These are phyloP conservation scores for Globisporangium yorkense DNA, from an alignment of 352 stramenopile species.

Conservation along the genomic window DNA sequence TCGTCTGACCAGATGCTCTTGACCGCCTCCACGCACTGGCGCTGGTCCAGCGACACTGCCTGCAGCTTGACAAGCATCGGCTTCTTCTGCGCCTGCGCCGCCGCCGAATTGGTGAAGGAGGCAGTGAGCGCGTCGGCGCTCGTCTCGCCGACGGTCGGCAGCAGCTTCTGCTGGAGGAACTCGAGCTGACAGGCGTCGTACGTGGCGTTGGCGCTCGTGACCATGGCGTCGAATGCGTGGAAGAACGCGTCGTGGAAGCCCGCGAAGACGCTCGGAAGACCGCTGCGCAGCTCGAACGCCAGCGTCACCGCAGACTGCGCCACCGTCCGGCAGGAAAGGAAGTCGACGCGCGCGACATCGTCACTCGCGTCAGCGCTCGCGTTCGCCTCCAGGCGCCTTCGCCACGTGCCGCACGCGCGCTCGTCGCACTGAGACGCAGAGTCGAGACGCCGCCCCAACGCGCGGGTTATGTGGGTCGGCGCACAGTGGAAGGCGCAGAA, in stretches of 20 bases:
- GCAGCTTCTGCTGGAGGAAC: conserved; percentile 55
- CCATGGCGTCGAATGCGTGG: conserved; percentile 54
- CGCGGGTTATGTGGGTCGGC: conserved; percentile 14
- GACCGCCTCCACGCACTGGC: conserved; percentile 36
- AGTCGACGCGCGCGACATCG: conserved; percentile 20
- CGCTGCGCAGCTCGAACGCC: conserved; percentile 31
- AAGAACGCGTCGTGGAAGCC: conserved; percentile 63
- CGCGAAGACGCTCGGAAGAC: conserved; percentile 30
- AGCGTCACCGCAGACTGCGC: conserved; percentile 26
- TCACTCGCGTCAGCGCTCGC: not conserved
- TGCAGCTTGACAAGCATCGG: conserved; percentile 54
- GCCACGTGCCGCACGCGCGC: conserved; percentile 15
- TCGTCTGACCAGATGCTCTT: conserved; percentile 24
- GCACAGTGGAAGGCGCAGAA: conserved; percentile 63
- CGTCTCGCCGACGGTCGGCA: conserved; percentile 30
- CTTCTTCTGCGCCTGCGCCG: conserved; percentile 11
- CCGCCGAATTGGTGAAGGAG: conserved; percentile 8
- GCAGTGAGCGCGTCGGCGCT: conserved; percentile 15
- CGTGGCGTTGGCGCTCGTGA: conserved; percentile 46
- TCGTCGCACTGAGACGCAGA: conserved; percentile 12
- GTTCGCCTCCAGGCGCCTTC: conserved; percentile 6
- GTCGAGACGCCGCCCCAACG: conserved; percentile 5
- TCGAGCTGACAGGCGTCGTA: conserved; percentile 59
- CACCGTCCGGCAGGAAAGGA: conserved; percentile 33
- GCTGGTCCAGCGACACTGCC: conserved; percentile 24